Conservation (phyloP, 371 early-diverging fungal genomes). For the Neoconidiobolus thromboides region DNA sequence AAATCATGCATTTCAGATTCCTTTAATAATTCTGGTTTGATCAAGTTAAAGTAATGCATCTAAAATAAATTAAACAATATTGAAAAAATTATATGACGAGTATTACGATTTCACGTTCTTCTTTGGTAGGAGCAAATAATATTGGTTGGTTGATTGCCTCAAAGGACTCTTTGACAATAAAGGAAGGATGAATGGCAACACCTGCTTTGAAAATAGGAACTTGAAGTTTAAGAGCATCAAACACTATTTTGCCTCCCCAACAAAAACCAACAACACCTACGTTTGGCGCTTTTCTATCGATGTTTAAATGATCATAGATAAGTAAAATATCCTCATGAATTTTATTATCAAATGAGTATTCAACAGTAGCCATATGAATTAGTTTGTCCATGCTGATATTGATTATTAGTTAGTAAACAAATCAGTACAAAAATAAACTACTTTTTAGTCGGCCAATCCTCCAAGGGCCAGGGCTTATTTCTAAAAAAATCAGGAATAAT, state of each 20-base stretch:
- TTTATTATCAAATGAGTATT: not conserved
- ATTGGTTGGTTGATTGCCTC: conserved; percentile 30
- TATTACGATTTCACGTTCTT: conserved; percentile 36
- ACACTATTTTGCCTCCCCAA: not conserved
- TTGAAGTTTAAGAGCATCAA: not conserved
- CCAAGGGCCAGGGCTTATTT: conserved; percentile 18
- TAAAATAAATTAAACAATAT: not conserved
- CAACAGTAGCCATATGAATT: not conserved
- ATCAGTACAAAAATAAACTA: not conserved
- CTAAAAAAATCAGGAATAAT: conserved; percentile 42
- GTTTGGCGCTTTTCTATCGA: not conserved
- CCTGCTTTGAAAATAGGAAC: conserved; percentile 19
- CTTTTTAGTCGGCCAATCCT: conserved; percentile 3
- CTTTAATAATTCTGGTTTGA: conserved; percentile 21
- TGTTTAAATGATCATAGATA: not conserved
- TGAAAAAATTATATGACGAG: not conserved
- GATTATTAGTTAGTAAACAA: not conserved
- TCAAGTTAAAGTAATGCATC: not conserved
- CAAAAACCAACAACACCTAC: conserved; percentile 3
- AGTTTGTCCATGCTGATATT: not conserved
- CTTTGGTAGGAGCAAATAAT: conserved; percentile 32
- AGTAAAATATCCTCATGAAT: too few relatives aligned
- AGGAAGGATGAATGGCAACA: conserved; percentile 32
- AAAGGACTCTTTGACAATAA: conserved; percentile 20
- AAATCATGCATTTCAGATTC: conserved; percentile 27